Conservation (phyloP, 2,329 filamentous ascomycete genomes). For the Aspergillus spinulosporus region DNA sequence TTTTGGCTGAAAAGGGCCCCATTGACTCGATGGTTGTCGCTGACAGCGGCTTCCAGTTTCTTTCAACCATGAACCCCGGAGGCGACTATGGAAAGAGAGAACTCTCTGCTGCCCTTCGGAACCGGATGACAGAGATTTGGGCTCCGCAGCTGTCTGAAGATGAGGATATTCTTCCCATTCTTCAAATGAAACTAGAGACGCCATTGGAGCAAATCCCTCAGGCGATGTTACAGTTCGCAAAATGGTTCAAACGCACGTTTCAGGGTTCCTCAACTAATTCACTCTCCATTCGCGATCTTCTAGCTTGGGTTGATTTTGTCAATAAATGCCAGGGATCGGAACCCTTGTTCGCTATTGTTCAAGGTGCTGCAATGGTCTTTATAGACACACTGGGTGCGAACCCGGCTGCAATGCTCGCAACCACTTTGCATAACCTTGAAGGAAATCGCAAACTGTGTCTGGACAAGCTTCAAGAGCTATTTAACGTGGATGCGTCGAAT, state of each 20-base stretch:
- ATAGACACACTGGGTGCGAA: slow-evolving; percentile 95
- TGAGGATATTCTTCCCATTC: slow-evolving; percentile 84
- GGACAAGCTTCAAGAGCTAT: slow-evolving; percentile 66
- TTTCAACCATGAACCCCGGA: slow-evolving; percentile 98
- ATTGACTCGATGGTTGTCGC: slow-evolving; percentile 78
- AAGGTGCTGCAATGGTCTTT: slow-evolving; percentile 93
- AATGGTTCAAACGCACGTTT: slow-evolving; percentile 85
- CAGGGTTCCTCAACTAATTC: slow-evolving; percentile 72
- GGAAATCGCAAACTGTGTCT: slow-evolving; percentile 73
- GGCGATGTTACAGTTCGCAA: slow-evolving; percentile 79
- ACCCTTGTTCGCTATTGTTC: slow-evolving; percentile 59
- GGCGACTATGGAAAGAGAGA: slow-evolving; percentile 99
- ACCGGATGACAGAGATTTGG: slow-evolving; percentile 99
- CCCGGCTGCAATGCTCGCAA: slow-evolving; percentile 80
- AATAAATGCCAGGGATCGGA: slow-evolving; percentile 63
- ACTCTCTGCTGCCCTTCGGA: slow-evolving; percentile 88
- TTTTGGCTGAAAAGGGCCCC: slow-evolving; percentile 91
- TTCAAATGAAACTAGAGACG: slow-evolving; percentile 69
- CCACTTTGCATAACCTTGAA: slow-evolving; percentile 67
- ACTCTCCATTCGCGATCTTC: slow-evolving; percentile 87
- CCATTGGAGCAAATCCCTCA: slow-evolving; percentile 60
- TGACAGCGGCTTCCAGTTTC: slow-evolving; percentile 81
- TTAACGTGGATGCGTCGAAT: slow-evolving; percentile 61
- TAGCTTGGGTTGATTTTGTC: slow-evolving; percentile 92
- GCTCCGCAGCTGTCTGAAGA: slow-evolving; percentile 82